Evolutionary conservation across 768 basidiomycete genomes (phyloP), one percentile per base, ranked within the genome.

Genomic region (Auriscalpium microsporum): DNA sequence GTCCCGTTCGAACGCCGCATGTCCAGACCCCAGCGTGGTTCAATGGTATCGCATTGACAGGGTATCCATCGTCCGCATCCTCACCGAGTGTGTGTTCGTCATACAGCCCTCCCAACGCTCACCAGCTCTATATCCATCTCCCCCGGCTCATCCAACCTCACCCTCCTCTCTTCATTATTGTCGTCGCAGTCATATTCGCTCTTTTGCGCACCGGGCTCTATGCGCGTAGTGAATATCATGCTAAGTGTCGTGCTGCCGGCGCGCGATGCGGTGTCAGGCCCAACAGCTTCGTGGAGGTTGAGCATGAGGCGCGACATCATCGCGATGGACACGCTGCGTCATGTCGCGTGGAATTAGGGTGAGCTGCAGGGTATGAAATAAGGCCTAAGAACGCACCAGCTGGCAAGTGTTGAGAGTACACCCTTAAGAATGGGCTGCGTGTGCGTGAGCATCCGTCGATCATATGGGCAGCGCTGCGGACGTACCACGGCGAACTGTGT

Each of bases 221-320:
- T 35, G 50, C 50, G 50, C n/a, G 50, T 50, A 2, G 50, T 50
- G 19, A 50, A 50, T 37, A 36, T 19, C 34, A 50, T 17, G n/a
- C 36, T 50, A 0, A 17, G 33, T n/a, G 17, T 28, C 17, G 50
- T 38, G n/a, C 28, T 50, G 35, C 36, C 35, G 7, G 34, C 35
- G 50, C 7, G 17, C 37, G n/a, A 17, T 1, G 36, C 11, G 10
- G 11, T 7, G 10, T 34, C 49, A 10, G 53, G 51, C 23, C 45
- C 56, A 10, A 73, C 73, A 21, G 65, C 71, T 65, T 72, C 65
- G 60, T 80, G 75, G 7, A 81, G 70, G 63, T 82, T 81, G 42
- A 81, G 73, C 72, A 80, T 78, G 1, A 82, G 72, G 10, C 78
- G 78, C 11, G 78, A 80, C 68, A 80, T 74, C 73, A 80, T 71